Conservation (phyloP, 306 rosid species). For the Luffa acutangula region DNA sequence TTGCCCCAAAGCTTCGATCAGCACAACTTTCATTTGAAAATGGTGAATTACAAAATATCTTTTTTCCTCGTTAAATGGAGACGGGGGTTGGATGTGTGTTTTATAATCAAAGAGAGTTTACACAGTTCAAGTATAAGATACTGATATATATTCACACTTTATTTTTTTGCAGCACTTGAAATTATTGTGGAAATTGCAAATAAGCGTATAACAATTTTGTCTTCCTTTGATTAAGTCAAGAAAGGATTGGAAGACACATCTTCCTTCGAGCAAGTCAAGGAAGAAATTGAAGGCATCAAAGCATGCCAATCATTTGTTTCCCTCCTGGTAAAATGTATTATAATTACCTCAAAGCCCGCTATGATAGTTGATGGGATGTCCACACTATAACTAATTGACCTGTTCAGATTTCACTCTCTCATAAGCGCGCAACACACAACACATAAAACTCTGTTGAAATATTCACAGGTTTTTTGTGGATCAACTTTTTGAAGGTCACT, state of each 20-base stretch:
- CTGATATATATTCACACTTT: neutral
- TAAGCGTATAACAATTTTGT: slow-evolving; percentile 40
- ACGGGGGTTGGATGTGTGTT: neutral
- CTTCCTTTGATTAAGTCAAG: slow-evolving; percentile 39
- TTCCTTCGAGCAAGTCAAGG: slow-evolving; percentile 37
- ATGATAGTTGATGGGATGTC: neutral
- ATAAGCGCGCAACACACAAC: neutral
- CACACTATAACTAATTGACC: neutral
- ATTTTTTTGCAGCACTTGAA: slow-evolving; percentile 53
- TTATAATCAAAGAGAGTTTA: neutral
- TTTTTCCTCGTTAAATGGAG: neutral
- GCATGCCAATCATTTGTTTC: neutral
- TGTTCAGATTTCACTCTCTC: neutral
- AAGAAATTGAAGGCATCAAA: slow-evolving; percentile 20
- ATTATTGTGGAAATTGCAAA: slow-evolving; percentile 67
- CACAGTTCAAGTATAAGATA: neutral
- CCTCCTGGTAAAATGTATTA: neutral
- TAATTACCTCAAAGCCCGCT: neutral
- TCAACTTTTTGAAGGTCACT: too few species aligned
- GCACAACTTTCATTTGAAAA: slow-evolving; percentile 80
- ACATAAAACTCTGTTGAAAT: neutral
- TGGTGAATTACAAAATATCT: slow-evolving; percentile 23
- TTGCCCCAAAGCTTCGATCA: slow-evolving; percentile 84
- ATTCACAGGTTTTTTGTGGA: too few species aligned
- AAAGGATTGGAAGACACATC: slow-evolving; percentile 34